Evolutionary conservation across 192 early-diverging fungal species (phyloP), one percentile per base, ranked within the genome.

Genomic region (Backusella parvicylindrica): DNA sequence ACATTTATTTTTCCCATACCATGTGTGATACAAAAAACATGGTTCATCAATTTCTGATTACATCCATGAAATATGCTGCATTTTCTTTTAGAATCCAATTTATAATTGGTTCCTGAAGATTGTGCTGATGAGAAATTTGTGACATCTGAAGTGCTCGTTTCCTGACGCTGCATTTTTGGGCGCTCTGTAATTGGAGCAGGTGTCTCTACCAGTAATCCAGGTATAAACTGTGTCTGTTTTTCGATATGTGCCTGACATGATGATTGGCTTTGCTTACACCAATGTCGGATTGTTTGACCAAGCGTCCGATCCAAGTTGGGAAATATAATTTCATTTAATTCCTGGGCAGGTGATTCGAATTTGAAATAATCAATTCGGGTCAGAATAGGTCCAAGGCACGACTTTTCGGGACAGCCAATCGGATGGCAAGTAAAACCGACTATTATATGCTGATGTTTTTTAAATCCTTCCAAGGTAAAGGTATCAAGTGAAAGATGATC

Each of bases 21-120:
- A 68, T 91, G 87, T 3, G 87, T 87, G 41, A 86, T 90, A 0
- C 89, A 84, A 15, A 80, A 82, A 9, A 85, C 80, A 76, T 91
- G 90, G 35, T 90, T 78, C 16, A 80, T 53, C 23, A 86, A 71
- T 23, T 75, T 79, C 40, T 88, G 82, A 2, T 75, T 83, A 50
- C 89, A 91, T 16, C 41, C 40, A 3, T 77, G 38, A 5, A 63
- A 49, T 13, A 67, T 8, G 16, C 50, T 31, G 36, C 40, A 35
- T 6, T 68, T 31, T 16, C 35, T 37, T 28, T 65, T 64, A 11
- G 53, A 60, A 28, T 60, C 23, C 53, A 23, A 1, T 28, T 28
- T 60, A 28, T 60, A 13, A 28, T 60, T 60, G 12, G 1, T 12
- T 60, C 21, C 53, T 60, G 53, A 60, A 23, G 23, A 11, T 12